A percentile compares a stretch with the other conserved stretches of the same genome.
These are phyloP conservation scores for Kodamaea kaohsiungensis DNA, from an alignment of 805 yeast species.

Conservation along the genomic window DNA sequence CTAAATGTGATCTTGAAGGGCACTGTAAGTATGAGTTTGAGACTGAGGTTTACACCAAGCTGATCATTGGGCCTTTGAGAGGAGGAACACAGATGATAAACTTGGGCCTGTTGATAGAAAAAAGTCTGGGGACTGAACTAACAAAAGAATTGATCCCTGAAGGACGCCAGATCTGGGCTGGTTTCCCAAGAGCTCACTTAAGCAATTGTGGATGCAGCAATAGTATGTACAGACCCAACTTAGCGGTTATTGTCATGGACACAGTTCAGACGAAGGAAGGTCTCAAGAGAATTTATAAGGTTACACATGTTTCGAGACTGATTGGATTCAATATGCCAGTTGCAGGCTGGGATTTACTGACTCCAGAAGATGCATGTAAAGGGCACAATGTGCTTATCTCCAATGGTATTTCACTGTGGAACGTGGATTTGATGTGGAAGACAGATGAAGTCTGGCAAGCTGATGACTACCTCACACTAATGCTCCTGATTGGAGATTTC, in stretches of 20 bases:
- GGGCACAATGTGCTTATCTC: slow-evolving; percentile 45
- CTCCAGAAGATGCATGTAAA: slow-evolving; percentile 27
- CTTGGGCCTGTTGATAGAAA: slow-evolving; percentile 12
- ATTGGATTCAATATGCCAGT: slow-evolving; percentile 31
- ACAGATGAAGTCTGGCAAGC: slow-evolving; percentile 13
- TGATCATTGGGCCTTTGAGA: slow-evolving; percentile 31
- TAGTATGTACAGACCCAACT: slow-evolving; percentile 40
- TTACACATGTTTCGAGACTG: slow-evolving; percentile 33
- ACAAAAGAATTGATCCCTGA: slow-evolving; percentile 15
- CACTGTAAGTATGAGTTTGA: slow-evolving; percentile 22
- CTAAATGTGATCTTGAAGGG: slow-evolving; percentile 24
- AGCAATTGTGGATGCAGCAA: slow-evolving; percentile 40
- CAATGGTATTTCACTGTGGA: slow-evolving; percentile 48
- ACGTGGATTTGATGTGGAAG: slow-evolving; percentile 4
- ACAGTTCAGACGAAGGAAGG: slow-evolving; percentile 1
- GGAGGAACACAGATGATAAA: slow-evolving; percentile 39
- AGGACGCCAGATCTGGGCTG: slow-evolving; percentile 41
- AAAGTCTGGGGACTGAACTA: neutral
- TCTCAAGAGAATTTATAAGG: slow-evolving; percentile 19
- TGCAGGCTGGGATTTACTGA: slow-evolving; percentile 24
- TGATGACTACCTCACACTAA: slow-evolving; percentile 20
- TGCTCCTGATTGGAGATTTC: slow-evolving; percentile 20
- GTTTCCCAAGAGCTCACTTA: slow-evolving; percentile 43
- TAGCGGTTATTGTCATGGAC: slow-evolving; percentile 26
- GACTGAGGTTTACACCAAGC: neutral